These are phyloP conservation scores for Arthroderma sp. DNA, from an alignment of 2,329 filamentous ascomycete species.

Conservation along the genomic window DNA sequence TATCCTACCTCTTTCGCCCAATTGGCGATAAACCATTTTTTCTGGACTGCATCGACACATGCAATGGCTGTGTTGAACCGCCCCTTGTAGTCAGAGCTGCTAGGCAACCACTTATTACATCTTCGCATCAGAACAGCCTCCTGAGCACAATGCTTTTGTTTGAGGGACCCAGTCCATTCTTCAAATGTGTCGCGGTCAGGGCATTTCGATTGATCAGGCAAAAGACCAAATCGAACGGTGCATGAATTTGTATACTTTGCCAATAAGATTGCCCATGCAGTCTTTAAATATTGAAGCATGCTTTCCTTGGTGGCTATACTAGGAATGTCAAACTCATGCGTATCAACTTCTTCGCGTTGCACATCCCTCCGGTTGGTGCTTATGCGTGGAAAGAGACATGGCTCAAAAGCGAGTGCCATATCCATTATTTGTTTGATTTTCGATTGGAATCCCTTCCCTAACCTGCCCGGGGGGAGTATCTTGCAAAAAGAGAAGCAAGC, in stretches of 20 bases:
- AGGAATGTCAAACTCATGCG: neutral
- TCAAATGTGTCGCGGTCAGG: neutral
- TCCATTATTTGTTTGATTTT: neutral
- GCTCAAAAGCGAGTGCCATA: neutral
- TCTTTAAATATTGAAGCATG: neutral
- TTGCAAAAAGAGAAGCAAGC: too few relatives aligned
- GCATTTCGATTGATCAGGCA: neutral
- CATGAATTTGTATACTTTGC: neutral
- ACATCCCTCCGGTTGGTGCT: neutral
- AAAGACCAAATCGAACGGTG: neutral
- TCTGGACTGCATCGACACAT: neutral
- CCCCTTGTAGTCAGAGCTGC: neutral
- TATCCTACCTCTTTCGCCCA: neutral
- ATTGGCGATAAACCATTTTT: neutral
- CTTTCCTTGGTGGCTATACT: neutral
- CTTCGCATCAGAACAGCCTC: neutral
- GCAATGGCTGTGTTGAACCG: slow-evolving; percentile 4
- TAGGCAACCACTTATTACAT: neutral
- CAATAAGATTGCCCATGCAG: slow-evolving; percentile 5
- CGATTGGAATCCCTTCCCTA: too few relatives aligned
- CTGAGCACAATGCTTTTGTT: neutral
- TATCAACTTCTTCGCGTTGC: neutral
- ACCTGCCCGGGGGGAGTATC: too few relatives aligned
- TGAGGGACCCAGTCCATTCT: slow-evolving; percentile 1
- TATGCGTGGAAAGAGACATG: neutral